Evolutionary conservation across 345 rosid species (phyloP).

Genomic region (Arabidopsis arenosa): DNA sequence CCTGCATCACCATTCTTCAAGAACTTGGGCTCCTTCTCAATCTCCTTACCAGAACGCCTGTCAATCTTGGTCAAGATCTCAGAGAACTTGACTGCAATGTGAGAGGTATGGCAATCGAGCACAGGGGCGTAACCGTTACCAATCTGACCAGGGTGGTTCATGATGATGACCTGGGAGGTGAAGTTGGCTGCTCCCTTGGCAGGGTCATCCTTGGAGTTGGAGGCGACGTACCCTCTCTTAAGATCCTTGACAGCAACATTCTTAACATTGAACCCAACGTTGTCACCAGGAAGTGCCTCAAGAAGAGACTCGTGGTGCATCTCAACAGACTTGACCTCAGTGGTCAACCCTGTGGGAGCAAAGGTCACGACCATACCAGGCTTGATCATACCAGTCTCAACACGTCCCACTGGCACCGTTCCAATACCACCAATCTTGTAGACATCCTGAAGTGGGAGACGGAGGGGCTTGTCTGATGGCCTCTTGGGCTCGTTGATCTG

Average conservation of each 20-base stretch:
- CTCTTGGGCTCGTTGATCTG: conserved; percentile 71
- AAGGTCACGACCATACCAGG: no score
- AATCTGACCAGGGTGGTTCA: conserved; percentile 93
- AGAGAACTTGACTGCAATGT: conserved; percentile 80
- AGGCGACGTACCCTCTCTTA: conserved; percentile 79
- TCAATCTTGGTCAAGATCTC: conserved; percentile 76
- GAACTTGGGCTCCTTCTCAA: conserved; percentile 88
- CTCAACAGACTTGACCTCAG: no score
- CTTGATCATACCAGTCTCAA: no score
- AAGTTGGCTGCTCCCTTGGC: conserved; percentile 80
- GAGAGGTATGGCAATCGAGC: conserved; percentile 84
- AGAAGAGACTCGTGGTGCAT: no score
- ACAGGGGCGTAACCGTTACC: conserved; percentile 91
- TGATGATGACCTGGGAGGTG: conserved; percentile 87
- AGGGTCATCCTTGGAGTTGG: conserved; percentile 89
- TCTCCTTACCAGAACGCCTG: conserved; percentile 76
- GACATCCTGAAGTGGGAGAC: conserved; percentile 72
- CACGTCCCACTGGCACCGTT: conserved; percentile 59
- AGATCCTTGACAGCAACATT: conserved; percentile 88
- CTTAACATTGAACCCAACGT: conserved; percentile 69
- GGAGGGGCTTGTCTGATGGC: conserved; percentile 91
- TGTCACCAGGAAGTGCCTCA: conserved; percentile 64
- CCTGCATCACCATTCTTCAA: conserved; percentile 90
- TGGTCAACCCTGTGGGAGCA: no score
- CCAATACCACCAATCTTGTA: conserved; percentile 75